Evolutionary conservation across 2,329 filamentous ascomycete species (phyloP), one percentile per base, ranked within the genome.

Genomic region (Chrysoporthe puriensis): DNA sequence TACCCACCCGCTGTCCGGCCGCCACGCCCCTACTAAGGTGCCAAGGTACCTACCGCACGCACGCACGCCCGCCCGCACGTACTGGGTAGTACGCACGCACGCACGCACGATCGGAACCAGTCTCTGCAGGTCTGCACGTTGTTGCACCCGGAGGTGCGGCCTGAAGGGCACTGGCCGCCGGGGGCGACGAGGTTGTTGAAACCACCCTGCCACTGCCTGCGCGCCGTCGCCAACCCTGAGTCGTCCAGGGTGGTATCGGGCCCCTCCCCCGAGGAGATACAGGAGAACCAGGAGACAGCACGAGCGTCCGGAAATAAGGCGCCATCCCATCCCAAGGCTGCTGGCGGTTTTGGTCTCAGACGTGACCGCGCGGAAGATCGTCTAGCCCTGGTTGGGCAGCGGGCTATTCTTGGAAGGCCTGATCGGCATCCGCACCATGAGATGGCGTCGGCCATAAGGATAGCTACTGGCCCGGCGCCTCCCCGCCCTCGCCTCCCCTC

Each of bases 371-470:
- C 44, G 66, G 26, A 60, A 62, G 61, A 64, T 67, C 66, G 58
- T 54, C 43, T 64, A 64, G 48, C 42, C 65, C 52, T 40, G 21
- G 21, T 44, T 43, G 40, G 58, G 42, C 26, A 34, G 32, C 21
- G 42, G 57, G 32, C 54, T 67, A 67, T 67, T 64, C 54, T 67
- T 67, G 61, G 65, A 67, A 50, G 36, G 43, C 42, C 61, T 52
- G 65, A 64, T 67, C 65, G 60, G 54, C 65, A 46, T 44, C 58
- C 13, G 58, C 58, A 60, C 42, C 21, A 60, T 46, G 14, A 43
- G 43, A 62, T 48, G 43, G 59, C 43, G 13, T 62, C 43, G 58
- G 58, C 40, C 42, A 7, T 14, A 48, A 36, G 42, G 54, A 34
- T 32, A 21, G 5, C 2, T 11, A 13, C 11, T 26, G 11, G 21